A percentile compares a stretch with the other conserved stretches of the same genome.
These are phyloP conservation scores for Waltergamsia citrina DNA, from an alignment of 2,329 filamentous ascomycete genomes.

Conservation along the genomic window DNA sequence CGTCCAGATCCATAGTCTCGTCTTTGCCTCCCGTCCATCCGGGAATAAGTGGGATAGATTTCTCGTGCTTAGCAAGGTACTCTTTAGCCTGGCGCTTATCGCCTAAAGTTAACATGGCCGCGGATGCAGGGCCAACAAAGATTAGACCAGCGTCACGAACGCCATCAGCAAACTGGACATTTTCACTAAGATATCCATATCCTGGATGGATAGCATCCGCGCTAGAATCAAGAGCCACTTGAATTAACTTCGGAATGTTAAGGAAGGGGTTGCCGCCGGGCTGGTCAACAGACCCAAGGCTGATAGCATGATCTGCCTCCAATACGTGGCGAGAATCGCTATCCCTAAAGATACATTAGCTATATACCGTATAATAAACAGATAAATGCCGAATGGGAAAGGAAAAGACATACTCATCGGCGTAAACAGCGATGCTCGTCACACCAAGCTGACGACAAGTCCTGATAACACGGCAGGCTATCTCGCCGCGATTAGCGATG, in stretches of 20 bases:
- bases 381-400: too few species aligned
- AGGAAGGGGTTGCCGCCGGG: conserved; percentile 45
- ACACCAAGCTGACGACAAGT: conserved; percentile 60
- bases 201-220: conserved; percentile 55
- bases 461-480: conserved; percentile 60
- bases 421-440: conserved; percentile 61
- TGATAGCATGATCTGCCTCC: conserved; percentile 56
- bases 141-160: conserved; percentile 43
- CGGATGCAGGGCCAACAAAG: conserved; percentile 49
- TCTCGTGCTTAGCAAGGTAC: conserved; percentile 17
- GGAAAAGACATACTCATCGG: too few species aligned
- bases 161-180: conserved; percentile 47
- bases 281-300: conserved; percentile 46
- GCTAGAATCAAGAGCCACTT: conserved; percentile 35
- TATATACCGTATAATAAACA: too few species aligned
- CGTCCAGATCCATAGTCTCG: conserved; percentile 15
- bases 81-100: conserved; percentile 26
- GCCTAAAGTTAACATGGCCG: conserved; percentile 26
- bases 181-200: conserved; percentile 59
- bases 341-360: too few species aligned
- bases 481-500: conserved; percentile 68
- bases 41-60: conserved; percentile 24
- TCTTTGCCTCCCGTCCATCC: conserved; percentile 19
- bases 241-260: conserved; percentile 51
- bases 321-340: conserved; percentile 58